Evolutionary conservation across 768 basidiomycete genomes (phyloP), one percentile per base, ranked within the genome.

Genomic region (Leccinum variicolor): DNA sequence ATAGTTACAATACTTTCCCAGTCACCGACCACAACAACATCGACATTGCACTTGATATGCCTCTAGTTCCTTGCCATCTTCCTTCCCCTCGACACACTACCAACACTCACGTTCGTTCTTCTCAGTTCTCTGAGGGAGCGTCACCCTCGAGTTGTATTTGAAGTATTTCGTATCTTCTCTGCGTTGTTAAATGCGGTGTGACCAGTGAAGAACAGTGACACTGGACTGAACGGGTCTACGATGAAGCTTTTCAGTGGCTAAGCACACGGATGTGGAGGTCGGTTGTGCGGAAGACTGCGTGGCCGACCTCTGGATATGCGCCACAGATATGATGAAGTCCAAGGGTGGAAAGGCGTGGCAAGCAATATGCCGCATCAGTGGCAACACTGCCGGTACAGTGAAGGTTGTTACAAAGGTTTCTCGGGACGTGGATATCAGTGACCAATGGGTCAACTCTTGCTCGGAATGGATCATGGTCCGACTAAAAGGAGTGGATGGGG

Each of bases 191-290:
- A 83, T 60, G 81, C 90, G 3, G 74, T 89, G 39, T 86, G 88
- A 49, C 92, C 92, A 1, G 72, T 89, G 49, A 84, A 84, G 61
- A 68, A 76, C 55, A 75, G 72, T 7, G 83, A n/a, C n/a, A n/a
- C n/a, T 93, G 91, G 91, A 72, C 84, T 6, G 83, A 90, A 54
- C 66, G 76, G 10, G 78, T 97, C 4, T 97, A 95, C 70, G 76
- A 82, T 8, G 86, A 92, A 60, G 87, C 92, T 9, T 76, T 90
- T 6, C 70, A 75, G 21, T 80, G 92, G 53, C 74, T 99, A 39
- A 81, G 77, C 51, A 87, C 82, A 95, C 95, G 1, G 96, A 98
- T 69, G 86, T 90, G 4, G 95, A 97, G 61, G 92, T 98, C 21
- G 79, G 81, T 25, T 84, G 82, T 61, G 94, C 94, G 0, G 89